Evolutionary conservation across 495 filamentous ascomycete genomes (phyloP).

Genomic region (Daldinia childiae): DNA sequence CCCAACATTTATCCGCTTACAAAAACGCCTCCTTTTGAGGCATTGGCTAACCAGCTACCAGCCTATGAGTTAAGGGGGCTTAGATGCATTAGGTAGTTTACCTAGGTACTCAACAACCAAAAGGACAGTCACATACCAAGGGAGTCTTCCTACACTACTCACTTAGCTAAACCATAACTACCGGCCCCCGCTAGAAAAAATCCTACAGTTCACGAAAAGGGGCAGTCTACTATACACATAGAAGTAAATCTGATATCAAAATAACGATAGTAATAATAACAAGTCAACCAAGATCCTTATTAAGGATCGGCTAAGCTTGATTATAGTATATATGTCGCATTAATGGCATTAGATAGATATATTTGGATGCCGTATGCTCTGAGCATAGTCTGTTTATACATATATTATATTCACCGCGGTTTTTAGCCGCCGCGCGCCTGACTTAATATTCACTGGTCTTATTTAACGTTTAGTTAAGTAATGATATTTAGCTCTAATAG

Average conservation of each 20-base stretch:
- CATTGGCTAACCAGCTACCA: too few relatives aligned
- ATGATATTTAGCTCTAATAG: neutral
- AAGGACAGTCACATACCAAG: too few relatives aligned
- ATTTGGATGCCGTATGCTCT: neutral
- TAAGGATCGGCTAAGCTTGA: neutral
- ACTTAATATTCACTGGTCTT: neutral
- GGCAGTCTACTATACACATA: neutral
- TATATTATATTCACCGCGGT: neutral
- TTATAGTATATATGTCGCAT: neutral
- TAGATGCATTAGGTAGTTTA: too few relatives aligned
- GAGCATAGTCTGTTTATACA: neutral
- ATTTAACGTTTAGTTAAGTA: neutral
- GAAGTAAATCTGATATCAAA: neutral
- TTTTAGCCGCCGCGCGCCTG: neutral
- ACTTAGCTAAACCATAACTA: too few relatives aligned
- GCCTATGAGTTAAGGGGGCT: too few relatives aligned
- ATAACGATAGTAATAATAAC: neutral
- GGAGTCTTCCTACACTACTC: too few relatives aligned
- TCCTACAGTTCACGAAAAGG: neutral
- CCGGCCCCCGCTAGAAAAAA: too few relatives aligned
- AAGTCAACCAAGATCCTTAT: neutral
- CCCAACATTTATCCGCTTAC: neutral
- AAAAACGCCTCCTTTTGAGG: neutral
- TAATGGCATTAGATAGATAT: slow-evolving; percentile 1
- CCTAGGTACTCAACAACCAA: too few relatives aligned